Evolutionary conservation across 2,329 filamentous ascomycete species (phyloP), one percentile per base, ranked within the genome.

Genomic region (Hypomyces perniciosus): DNA sequence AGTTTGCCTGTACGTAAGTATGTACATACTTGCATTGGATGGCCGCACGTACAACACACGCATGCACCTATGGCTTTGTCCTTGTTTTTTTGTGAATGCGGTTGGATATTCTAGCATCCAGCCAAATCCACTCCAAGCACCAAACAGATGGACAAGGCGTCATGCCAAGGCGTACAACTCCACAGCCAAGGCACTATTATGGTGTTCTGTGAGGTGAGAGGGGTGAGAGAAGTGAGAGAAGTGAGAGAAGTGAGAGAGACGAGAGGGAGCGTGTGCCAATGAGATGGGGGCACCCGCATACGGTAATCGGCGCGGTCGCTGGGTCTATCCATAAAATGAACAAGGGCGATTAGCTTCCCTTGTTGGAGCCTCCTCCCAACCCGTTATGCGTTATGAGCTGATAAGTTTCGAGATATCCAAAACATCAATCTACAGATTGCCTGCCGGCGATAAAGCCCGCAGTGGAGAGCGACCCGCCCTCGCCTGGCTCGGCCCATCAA

Each of bases 381-480:
- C 30, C 26, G 20, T 20, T 20, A 2, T 20, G 20, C 30, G 27
- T 40, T 34, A 20, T 46, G 40, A 46, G 52, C 53, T 51, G 47
- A 55, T 38, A 44, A 41, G 54, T 35, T 44, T 55, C 45, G 48
- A 57, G 57, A 46, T 52, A 54, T 55, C 52, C 56, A 57, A 61
- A 60, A 62, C 57, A 62, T 52, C 58, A 56, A 55, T 58, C 56
- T 56, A 57, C 56, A 60, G 52, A 49, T 48, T 55, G 44, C 52
- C 46, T 54, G 40, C 50, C 50, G 50, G 50, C 39, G 50, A 40
- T 44, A 48, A 40, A 41, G 40, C 39, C 51, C 56, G 55, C 57
- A 52, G 53, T 62, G 58, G 54, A 49, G 60, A 57, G 57, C 54
- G 55, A 53, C 41, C 41, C 48, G 48, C 43, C 45, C 41, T 52